Percentiles rank a stretch among this genome's conserved stretches.
These are phyloP conservation scores for Brettanomyces anomalus DNA, from an alignment of 805 yeast genomes.

Conservation along the genomic window DNA sequence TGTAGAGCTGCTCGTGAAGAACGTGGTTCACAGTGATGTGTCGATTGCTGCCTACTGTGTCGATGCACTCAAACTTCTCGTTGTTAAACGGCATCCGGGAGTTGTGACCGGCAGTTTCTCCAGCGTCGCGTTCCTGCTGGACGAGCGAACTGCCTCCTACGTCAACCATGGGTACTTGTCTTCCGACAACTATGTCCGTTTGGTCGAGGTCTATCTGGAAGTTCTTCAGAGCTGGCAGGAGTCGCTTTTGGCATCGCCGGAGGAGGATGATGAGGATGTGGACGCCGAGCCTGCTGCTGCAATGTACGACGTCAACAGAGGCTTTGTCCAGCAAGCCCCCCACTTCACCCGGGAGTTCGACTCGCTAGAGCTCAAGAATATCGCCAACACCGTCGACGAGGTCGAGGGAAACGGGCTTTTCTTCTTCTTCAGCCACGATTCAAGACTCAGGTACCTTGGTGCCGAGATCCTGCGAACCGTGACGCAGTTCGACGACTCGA, in stretches of 20 bases:
- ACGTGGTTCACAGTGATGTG: slow-evolving; percentile 58
- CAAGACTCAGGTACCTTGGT: slow-evolving; percentile 65
- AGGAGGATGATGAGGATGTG: slow-evolving; percentile 1
- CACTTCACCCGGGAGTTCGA: slow-evolving; percentile 41
- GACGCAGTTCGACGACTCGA: slow-evolving; percentile 81
- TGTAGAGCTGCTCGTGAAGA: slow-evolving; percentile 70
- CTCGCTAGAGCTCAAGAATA: slow-evolving; percentile 66
- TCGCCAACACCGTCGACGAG: slow-evolving; percentile 83
- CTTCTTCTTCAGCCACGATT: slow-evolving; percentile 83
- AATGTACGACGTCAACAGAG: slow-evolving; percentile 26
- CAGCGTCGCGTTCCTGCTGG: slow-evolving; percentile 66
- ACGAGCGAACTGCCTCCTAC: slow-evolving; percentile 54
- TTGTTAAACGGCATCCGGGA: slow-evolving; percentile 61
- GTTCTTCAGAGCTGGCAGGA: slow-evolving; percentile 75
- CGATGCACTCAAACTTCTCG: slow-evolving; percentile 54
- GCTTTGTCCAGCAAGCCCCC: slow-evolving; percentile 29
- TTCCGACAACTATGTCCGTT: slow-evolving; percentile 48
- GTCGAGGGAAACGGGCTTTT: slow-evolving; percentile 94
- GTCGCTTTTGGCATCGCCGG: slow-evolving; percentile 37
- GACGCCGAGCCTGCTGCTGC: slow-evolving; percentile 16
- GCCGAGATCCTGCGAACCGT: slow-evolving; percentile 65
- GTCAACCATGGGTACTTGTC: slow-evolving; percentile 51
- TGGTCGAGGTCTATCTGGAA: slow-evolving; percentile 68
- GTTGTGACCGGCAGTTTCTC: slow-evolving; percentile 67
- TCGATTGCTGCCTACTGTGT: slow-evolving; percentile 58